Conservation (phyloP, 805 yeast species). For the Kluyveromyces nonfermentans region DNA sequence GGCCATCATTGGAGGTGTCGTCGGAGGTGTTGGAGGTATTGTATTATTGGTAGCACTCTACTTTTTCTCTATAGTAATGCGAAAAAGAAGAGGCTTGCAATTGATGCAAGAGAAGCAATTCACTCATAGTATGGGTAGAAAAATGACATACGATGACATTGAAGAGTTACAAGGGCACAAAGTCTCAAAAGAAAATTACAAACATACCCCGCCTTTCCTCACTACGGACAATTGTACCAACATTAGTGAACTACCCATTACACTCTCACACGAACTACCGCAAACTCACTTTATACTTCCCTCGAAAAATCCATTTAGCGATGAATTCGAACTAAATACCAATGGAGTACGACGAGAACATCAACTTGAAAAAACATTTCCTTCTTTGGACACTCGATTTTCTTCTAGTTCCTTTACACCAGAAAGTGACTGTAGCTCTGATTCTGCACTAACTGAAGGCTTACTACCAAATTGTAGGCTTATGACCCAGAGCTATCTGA, state of each 20-base stretch:
- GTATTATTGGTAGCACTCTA: constrained; percentile 11
- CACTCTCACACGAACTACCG: background rate
- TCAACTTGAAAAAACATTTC: too few relatives aligned
- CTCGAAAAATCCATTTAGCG: constrained; percentile 16
- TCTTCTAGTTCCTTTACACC: background rate
- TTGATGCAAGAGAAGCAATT: constrained; percentile 7
- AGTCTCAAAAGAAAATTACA: background rate
- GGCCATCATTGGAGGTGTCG: constrained; percentile 24
- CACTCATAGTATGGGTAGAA: constrained; percentile 17
- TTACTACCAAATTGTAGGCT: background rate
- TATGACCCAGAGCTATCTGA: background rate
- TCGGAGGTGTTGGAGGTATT: constrained; percentile 26
- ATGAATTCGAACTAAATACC: constrained; percentile 12
- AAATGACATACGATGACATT: constrained; percentile 7
- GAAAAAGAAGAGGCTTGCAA: constrained; percentile 8
- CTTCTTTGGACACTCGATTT: too few relatives aligned
- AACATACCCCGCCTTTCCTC: too few relatives aligned
- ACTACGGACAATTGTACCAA: background rate
- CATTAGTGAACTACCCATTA: too few relatives aligned
- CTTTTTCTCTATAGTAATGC: constrained; percentile 14
- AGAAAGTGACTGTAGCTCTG: background rate
- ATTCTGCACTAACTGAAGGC: background rate
- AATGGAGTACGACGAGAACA: background rate
- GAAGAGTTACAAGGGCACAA: background rate
- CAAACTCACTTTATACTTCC: background rate